These are phyloP conservation scores for Cercospora sp. DNA, from an alignment of 2,329 filamentous ascomycete genomes.

Conservation along the genomic window DNA sequence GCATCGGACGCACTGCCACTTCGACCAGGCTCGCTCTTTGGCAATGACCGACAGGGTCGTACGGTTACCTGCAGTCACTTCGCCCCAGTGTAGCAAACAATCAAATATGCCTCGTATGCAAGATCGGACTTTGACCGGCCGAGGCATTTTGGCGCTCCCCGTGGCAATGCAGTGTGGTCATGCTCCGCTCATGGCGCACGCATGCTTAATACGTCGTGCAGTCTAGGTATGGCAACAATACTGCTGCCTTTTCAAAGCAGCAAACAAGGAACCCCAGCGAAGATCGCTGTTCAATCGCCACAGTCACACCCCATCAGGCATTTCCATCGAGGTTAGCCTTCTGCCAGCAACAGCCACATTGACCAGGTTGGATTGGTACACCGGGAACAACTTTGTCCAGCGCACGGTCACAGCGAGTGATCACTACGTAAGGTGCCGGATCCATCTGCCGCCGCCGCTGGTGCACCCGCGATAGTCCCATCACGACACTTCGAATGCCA, in stretches of 20 bases:
- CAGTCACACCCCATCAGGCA: neutral
- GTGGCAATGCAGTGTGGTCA: neutral
- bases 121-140: neutral
- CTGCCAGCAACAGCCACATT: neutral
- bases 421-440: neutral
- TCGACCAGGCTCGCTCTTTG: neutral
- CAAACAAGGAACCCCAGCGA: neutral
- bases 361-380: neutral
- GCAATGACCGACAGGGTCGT: neutral
- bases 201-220: neutral
- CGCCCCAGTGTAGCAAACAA: neutral
- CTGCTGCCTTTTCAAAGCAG: neutral
- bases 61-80: neutral
- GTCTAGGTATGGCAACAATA: neutral
- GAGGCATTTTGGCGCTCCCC: neutral
- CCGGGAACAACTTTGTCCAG: neutral
- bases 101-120: neutral
- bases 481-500: neutral
- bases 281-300: neutral
- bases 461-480: neutral
- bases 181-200: neutral
- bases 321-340: neutral
- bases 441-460: neutral
- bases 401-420: neutral
- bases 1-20: neutral